phyloP scores from a whole-genome alignment of 1,139 yeast genomes.

The Debaryomyces sp. region DNA sequence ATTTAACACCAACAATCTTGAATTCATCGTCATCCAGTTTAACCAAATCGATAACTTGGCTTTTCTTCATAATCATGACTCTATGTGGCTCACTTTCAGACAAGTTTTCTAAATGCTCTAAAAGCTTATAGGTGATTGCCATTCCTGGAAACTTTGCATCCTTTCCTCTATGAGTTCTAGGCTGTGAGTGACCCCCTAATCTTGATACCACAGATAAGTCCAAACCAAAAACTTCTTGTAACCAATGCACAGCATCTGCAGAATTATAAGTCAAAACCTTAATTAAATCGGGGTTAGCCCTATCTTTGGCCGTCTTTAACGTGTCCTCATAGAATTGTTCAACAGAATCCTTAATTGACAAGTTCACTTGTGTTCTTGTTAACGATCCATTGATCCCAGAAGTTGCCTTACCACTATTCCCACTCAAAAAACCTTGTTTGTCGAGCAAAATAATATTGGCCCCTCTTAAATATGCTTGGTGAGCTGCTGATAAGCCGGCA shows the following conservation, averaged over 20 bases:
- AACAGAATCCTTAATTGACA: conserved; percentile 56
- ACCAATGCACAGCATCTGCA: conserved; percentile 70
- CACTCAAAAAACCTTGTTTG: conserved; percentile 67
- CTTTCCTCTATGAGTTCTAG: conserved; percentile 75
- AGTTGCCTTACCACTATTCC: conserved; percentile 81
- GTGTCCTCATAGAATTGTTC: conserved; percentile 69
- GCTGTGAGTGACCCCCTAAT: conserved; percentile 74
- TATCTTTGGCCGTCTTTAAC: conserved; percentile 61
- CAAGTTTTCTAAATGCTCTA: conserved; percentile 54
- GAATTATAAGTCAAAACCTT: conserved; percentile 55
- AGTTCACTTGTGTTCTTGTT: conserved; percentile 59
- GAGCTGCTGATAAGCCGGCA: conserved; percentile 80
- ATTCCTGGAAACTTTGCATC: conserved; percentile 72
- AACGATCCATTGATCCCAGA: conserved; percentile 81
- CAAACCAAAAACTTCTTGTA: conserved; percentile 60
- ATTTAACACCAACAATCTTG: conserved; percentile 51
- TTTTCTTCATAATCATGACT: conserved; percentile 53
- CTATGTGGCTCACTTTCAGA: conserved; percentile 53
- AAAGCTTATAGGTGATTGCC: conserved; percentile 68
- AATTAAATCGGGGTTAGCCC: conserved; percentile 59
- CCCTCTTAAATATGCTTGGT: conserved; percentile 59
- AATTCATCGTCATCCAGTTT: conserved; percentile 28
- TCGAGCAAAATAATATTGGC: conserved; percentile 62
- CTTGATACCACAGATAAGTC: conserved; percentile 67
- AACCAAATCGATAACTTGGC: conserved; percentile 59